phyloP scores from a whole-genome alignment of 345 rosid species.

The Aquilaria yunnanensis region DNA sequence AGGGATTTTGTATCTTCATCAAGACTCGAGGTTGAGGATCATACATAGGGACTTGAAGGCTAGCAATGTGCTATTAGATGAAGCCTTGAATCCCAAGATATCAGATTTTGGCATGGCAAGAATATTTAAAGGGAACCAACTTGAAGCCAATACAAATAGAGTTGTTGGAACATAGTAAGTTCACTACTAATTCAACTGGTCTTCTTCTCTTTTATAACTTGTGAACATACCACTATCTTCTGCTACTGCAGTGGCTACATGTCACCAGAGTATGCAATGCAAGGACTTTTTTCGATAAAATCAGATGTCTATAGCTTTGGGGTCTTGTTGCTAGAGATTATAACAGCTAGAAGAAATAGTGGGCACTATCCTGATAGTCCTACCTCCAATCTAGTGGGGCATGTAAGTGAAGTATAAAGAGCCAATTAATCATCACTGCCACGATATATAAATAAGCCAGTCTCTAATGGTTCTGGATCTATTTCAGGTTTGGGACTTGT shows the following conservation, averaged over 20 bases:
- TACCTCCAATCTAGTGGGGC: slow-evolving; percentile 35
- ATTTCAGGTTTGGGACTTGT: slow-evolving; percentile 48
- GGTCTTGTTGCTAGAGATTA: slow-evolving; percentile 53
- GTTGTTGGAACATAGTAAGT: slow-evolving; percentile 76
- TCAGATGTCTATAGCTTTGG: slow-evolving; percentile 73
- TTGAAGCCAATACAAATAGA: slow-evolving; percentile 39
- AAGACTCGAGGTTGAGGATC: slow-evolving; percentile 67
- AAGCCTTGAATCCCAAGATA: slow-evolving; percentile 45
- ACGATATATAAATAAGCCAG: background rate
- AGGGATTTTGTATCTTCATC: slow-evolving; percentile 68
- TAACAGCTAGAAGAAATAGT: slow-evolving; percentile 40
- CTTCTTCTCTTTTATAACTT: too few species aligned
- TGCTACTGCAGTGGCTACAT: slow-evolving; percentile 49
- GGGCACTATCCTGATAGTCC: slow-evolving; percentile 15
- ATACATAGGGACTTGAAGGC: slow-evolving; percentile 72
- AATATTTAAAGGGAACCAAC: slow-evolving; percentile 44
- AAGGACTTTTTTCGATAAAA: slow-evolving; percentile 52
- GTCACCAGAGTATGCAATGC: slow-evolving; percentile 82
- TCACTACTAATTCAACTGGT: background rate
- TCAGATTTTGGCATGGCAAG: slow-evolving; percentile 70
- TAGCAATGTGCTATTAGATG: slow-evolving; percentile 54
- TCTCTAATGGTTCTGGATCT: background rate
- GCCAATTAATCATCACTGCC: too few species aligned
- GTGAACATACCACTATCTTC: background rate
- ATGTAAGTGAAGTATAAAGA: slow-evolving; percentile 29